Evolutionary conservation across 805 yeast genomes (phyloP).

Genomic region (Candida loeiensis): DNA sequence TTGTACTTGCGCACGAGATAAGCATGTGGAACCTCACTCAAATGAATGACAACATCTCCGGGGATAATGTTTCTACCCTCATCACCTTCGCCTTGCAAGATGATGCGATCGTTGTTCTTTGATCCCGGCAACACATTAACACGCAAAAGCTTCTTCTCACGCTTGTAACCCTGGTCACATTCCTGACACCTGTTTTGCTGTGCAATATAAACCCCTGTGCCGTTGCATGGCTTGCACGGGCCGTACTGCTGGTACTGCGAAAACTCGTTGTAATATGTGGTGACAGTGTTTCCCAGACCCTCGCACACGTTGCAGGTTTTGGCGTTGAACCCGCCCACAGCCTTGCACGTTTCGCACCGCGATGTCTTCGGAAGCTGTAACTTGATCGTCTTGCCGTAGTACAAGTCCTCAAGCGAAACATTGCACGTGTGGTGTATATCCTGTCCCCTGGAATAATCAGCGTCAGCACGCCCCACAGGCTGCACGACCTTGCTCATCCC

Average conservation of each 20-base stretch:
- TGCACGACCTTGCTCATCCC: conserved; percentile 16
- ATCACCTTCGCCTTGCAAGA: conserved; percentile 61
- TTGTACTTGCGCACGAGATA: conserved; percentile 40
- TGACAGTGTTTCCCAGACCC: conserved; percentile 47
- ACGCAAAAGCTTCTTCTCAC: conserved; percentile 48
- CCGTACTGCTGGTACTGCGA: conserved; percentile 38
- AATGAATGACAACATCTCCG: conserved; percentile 62
- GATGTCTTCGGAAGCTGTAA: conserved; percentile 51
- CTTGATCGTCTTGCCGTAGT: conserved; percentile 53
- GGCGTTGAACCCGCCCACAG: conserved; percentile 46
- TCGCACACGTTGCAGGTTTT: conserved; percentile 34
- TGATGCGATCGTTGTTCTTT: conserved; percentile 47
- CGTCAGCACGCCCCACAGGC: conserved; percentile 18
- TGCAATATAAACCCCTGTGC: conserved; percentile 27
- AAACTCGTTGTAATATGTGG: conserved; percentile 40
- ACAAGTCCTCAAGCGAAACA: conserved; percentile 54
- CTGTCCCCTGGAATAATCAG: conserved; percentile 37
- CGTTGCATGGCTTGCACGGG: conserved; percentile 32
- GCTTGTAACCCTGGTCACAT: conserved; percentile 38
- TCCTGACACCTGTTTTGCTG: conserved; percentile 21
- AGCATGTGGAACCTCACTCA: conserved; percentile 40
- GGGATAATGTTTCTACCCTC: conserved; percentile 57
- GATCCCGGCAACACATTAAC: conserved; percentile 58
- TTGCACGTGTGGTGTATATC: conserved; percentile 55
- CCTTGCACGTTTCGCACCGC: conserved; percentile 49